Evolutionary conservation across 352 stramenopile species (phyloP), one percentile per base, ranked within the genome.

Genomic region (Phytophthora pseudosyringae): DNA sequence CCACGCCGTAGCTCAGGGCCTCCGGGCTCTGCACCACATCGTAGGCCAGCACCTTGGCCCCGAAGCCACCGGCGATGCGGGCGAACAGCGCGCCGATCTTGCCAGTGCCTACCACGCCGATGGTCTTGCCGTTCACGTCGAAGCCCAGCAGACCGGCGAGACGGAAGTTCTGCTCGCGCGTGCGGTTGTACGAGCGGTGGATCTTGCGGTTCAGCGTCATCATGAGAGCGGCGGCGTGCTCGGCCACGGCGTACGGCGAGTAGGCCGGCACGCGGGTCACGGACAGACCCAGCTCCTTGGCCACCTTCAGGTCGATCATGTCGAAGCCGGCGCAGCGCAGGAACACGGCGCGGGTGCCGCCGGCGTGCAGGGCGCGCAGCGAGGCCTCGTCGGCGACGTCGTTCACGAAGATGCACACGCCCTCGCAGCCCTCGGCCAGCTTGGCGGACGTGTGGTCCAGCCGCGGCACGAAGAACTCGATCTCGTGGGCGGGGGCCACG

Each of bases 341-440:
- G 50, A 93, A 89, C 3, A 96, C 59, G 25, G 80, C 81, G 41
- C 72, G 69, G 11, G 86, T 88, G 49, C 79, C 77, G 44, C 69
- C 61, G 1, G 71, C 62, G 54, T 78, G 48, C 35, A 92, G 70
- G 5, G 44, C 76, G 45, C 82, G 76, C n/a, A 95, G 71, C 32
- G 81, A 69, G n/a, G n/a, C n/a, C n/a, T n/a, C n/a, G n/a, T n/a
- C n/a, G n/a, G n/a, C n/a, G n/a, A n/a, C n/a, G n/a, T 96, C 88
- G 68, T 95, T 96, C 39, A 96, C 89, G 66, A 95, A 96, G 64
- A 94, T 88, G 31, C 86, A 76, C 18, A 90, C 79, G 39, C 41
- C 80, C 45, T 93, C 82, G 56, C 71, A 89, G 9, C 74, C 73
- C 4, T 78, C 62, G 0, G 84, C 80, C 40, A 93, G 67, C 50